Evolutionary conservation across 371 early-diverging fungal genomes (phyloP), one percentile per base, ranked within the genome.

Genomic region (Batkoa obscura): DNA sequence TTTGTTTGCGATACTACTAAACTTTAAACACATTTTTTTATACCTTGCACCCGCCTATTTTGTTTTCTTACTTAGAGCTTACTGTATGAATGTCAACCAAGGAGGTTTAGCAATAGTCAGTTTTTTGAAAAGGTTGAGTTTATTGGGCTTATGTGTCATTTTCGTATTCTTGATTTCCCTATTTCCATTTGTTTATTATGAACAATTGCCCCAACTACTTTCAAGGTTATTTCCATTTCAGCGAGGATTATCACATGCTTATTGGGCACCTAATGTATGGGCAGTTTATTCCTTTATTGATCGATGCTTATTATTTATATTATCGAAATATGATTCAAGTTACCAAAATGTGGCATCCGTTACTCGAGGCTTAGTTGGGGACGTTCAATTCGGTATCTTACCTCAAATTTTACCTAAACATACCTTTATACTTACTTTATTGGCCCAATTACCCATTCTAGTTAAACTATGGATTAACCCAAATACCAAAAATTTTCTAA

Each of bases 251-350:
- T 82, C 82, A 62, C 95, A 94, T 66, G 92, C 94, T 3, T 92
- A 84, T 65, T 94, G 97, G 97, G 97, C 97, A 0, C 93, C 95
- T 15, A 96, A 96, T 64, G 78, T 89, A 64, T 96, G 95, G 95
- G 92, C 95, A 0, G 68, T 96, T 47, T 96, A 94, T 66, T 79
- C 87, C 2, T 76, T 81, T 37, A 62, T 69, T 0, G 97, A 96
- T 67, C 80, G 94, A 12, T 60, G 73, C 5, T 66, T 89, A 47
- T 75, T 86, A 33, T 48, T 68, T 62, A 72, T 66, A 62, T 38
- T 43, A 58, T 57, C 15, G 65, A 73, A 76, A 56, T 59, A 66
- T 48, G 64, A 66, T 9, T 74, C 76, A 1, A 54, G 77, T 1
- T 23, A 23, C 23, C 23, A 23, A 23, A 23, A 23, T 23, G 23